Evolutionary conservation across 176 grass and related monocot species (phyloP), one percentile per base, ranked within the genome.

Genomic region (Hsuehochloa calcarea): DNA sequence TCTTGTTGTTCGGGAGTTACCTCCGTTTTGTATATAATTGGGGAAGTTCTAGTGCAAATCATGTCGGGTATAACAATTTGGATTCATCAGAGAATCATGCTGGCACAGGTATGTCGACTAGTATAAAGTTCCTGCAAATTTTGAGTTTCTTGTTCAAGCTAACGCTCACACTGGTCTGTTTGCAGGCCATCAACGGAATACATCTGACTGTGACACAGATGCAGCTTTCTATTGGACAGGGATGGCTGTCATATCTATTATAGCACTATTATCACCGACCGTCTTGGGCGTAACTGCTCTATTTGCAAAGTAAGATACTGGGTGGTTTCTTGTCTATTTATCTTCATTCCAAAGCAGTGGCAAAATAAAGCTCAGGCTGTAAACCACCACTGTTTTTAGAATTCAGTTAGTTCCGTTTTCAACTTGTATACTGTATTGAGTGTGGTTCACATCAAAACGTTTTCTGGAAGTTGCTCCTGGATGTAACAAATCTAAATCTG

Each of bases 251-350:
- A 86, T 95, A 81, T 88, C 91, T 74, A 84, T 87, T 22, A 17
- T 89, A 64, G 43, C 79, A 72, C 39, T 45, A 35, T 68, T 92
- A 64, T 74, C 68, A 70, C 96, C 96, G 40, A 92, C 75, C 63
- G 78, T 93, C 16, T 65, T 98, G 20, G 91, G 90, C 37, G 80
- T 98, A 78, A 93, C 93, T 75, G 86, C 96, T 78, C 87, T 98
- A 13, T 98, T 98, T 82, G 70, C 90, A 84, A 98, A 94, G 96
- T 97, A 93, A 84, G 86, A 46, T 52, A 60, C 22, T 65, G 11
- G 17, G 26, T 61, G 17, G 10, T 22, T 31, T 82, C 16, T 78
- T 46, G 13, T 51, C 55, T 34, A 27, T 62, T 29, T 29, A 63
- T 45, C 44, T 66, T 38, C 55, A 40, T 39, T 85, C 34, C 17